Conservation (phyloP, 805 yeast species). For the Kockiozyma suomiensis region DNA sequence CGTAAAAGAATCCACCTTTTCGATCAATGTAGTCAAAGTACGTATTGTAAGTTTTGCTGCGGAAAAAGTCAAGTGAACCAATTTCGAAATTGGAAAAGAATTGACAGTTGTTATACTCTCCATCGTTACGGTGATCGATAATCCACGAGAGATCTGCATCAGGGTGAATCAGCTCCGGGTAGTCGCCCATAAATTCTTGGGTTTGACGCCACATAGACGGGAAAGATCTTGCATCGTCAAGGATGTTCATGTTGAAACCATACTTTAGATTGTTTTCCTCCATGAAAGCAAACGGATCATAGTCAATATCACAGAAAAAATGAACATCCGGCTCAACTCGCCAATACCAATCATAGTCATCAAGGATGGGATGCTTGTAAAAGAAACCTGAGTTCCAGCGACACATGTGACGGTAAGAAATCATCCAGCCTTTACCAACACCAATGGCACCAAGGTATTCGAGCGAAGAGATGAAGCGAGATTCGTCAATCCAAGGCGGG, state of each 20-base stretch:
- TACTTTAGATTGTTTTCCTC: conserved; percentile 69
- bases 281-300: conserved; percentile 82
- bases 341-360: conserved; percentile 75
- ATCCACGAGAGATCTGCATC: conserved; percentile 43
- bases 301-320: conserved; percentile 74
- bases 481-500: conserved; percentile 64
- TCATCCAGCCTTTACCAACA: conserved; percentile 66
- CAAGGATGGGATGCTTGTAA: conserved; percentile 62
- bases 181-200: conserved; percentile 48
- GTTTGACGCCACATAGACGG: conserved; percentile 64
- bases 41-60: conserved; percentile 55
- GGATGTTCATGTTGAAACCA: conserved; percentile 42
- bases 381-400: conserved; percentile 77
- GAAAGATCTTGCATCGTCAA: conserved; percentile 41
- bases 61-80: conserved; percentile 60
- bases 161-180: conserved; percentile 60
- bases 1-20: conserved; percentile 70
- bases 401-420: conserved; percentile 74
- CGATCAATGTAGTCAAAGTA: conserved; percentile 61
- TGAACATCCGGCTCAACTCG: conserved; percentile 87
- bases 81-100: conserved; percentile 80
- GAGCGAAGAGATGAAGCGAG: conserved; percentile 30
- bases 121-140: conserved; percentile 61
- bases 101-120: conserved; percentile 72
- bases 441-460: conserved; percentile 40